Evolutionary conservation across 2,329 filamentous ascomycete genomes (phyloP).

Genomic region (Sordariomycetes sp.): DNA sequence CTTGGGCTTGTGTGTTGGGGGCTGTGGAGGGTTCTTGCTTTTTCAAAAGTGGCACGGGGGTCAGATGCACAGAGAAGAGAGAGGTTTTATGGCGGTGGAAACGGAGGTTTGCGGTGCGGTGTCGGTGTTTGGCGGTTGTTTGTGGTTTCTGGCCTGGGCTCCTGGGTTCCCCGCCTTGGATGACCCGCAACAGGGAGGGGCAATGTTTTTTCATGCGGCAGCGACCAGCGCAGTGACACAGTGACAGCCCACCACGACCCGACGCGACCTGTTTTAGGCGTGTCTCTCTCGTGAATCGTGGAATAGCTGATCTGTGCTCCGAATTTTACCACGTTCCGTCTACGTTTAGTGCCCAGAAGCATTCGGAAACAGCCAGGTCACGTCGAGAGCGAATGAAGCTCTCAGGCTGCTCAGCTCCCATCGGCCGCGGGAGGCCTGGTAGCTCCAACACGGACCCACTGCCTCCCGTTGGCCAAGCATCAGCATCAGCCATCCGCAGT

Average conservation of each 20-base stretch:
- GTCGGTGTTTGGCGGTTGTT: not conserved
- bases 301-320: not conserved
- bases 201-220: slow-evolving; percentile 3
- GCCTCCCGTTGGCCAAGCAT: not conserved
- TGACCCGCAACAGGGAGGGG: slow-evolving; percentile 5
- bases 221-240: not conserved
- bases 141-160: not conserved
- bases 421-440: not conserved
- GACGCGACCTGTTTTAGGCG: not conserved
- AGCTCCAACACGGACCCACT: not conserved
- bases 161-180: slow-evolving; percentile 2
- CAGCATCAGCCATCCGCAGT: not conserved
- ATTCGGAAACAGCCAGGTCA: too few species aligned
- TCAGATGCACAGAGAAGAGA: not conserved
- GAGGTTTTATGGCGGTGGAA: not conserved
- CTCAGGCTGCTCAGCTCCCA: too few species aligned
- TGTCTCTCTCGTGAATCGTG: not conserved
- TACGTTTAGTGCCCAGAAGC: too few species aligned
- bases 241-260: not conserved
- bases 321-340: not conserved
- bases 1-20: not conserved
- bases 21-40: not conserved
- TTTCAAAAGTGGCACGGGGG: not conserved
- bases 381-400: too few species aligned
- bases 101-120: not conserved